Evolutionary conservation across 73 alveolate species (phyloP), one percentile per base, ranked within the genome.

Genomic region (Urostyla sp.): DNA sequence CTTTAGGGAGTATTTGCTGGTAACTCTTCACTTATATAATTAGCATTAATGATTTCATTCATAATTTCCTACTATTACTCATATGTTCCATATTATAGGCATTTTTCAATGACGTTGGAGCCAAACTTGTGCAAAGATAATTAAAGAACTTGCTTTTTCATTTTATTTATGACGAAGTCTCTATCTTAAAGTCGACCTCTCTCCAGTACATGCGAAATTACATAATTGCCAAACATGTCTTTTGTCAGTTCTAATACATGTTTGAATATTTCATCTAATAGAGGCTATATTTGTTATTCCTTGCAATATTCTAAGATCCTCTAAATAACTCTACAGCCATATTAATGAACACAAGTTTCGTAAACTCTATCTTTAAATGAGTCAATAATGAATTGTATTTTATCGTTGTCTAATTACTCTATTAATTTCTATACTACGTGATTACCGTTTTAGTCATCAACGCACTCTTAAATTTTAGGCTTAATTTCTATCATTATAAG

Each of bases 391-490:
- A 89, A 90, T 20, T 74, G 72, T 15, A 87, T 75, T 53, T 83
- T 74, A 24, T 92, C 93, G 23, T 88, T 46, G 11, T 90, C 87
- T 26, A 94, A 60, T 16, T 75, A 78, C 66, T 94, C 98, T 40
- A 94, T 86, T 57, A 95, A 85, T 80, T 95, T 95, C 87, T 95
- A 93, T 45, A 95, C 80, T 11, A 95, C 99, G 56, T 95, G 99
- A 90, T 95, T 95, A 15, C 99, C 99, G 77, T 95, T 94, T 75
- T 85, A 95, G 78, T 95, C 99, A 43, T 95, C 98, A 16, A 95
- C 93, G 84, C 95, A 90, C 48, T 82, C 43, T 50, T 61, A 20
- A 32, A 90, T 92, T 32, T 85, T 53, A 36, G 88, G 90, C 53
- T 67, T 89, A 73, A 92, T 35, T 81, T 89, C 96, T 21, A 59